Percentiles rank a stretch among this genome's conserved stretches.
Evolutionary conservation across 352 stramenopile genomes (phyloP).

Genomic region (Globisporangium canariense): DNA sequence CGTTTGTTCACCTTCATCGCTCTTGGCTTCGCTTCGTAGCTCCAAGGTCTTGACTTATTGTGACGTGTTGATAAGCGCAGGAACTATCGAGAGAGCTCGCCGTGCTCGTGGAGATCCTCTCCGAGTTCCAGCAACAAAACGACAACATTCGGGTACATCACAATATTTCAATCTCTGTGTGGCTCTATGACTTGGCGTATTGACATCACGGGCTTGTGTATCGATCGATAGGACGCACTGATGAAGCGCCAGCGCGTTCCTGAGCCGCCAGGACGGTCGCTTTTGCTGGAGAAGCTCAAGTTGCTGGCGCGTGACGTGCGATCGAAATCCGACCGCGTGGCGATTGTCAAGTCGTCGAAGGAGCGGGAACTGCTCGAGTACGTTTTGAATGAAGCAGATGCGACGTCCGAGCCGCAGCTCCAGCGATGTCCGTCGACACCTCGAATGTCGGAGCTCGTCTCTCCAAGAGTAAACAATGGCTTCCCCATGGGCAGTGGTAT

Average conservation of each 20-base stretch:
- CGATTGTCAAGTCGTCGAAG: slow-evolving; percentile 32
- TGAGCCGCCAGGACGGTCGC: slow-evolving; percentile 53
- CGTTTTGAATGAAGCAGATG: slow-evolving; percentile 29
- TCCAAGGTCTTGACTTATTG: neutral
- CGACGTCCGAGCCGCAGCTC: slow-evolving; percentile 15
- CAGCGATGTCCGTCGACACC: slow-evolving; percentile 32
- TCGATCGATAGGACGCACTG: slow-evolving; percentile 45
- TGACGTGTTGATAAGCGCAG: slow-evolving; percentile 15
- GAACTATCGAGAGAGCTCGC: slow-evolving; percentile 55
- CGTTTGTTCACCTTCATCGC: neutral
- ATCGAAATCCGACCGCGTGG: slow-evolving; percentile 13
- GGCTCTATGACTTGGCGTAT: neutral
- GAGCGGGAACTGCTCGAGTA: slow-evolving; percentile 63
- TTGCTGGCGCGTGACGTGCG: slow-evolving; percentile 43
- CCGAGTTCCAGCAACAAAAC: slow-evolving; percentile 79
- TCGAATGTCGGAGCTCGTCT: slow-evolving; percentile 35
- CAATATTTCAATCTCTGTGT: too few relatives aligned
- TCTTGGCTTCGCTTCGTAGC: neutral
- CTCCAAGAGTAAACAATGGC: slow-evolving; percentile 14
- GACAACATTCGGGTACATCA: slow-evolving; percentile 57
- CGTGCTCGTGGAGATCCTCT: slow-evolving; percentile 67
- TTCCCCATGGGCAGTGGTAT: slow-evolving; percentile 8
- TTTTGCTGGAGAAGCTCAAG: slow-evolving; percentile 78
- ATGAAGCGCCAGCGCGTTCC: slow-evolving; percentile 43
- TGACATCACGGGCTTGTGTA: neutral